Conservation (phyloP, 2,329 filamentous ascomycete species). For the Setomelanomma holmii region DNA sequence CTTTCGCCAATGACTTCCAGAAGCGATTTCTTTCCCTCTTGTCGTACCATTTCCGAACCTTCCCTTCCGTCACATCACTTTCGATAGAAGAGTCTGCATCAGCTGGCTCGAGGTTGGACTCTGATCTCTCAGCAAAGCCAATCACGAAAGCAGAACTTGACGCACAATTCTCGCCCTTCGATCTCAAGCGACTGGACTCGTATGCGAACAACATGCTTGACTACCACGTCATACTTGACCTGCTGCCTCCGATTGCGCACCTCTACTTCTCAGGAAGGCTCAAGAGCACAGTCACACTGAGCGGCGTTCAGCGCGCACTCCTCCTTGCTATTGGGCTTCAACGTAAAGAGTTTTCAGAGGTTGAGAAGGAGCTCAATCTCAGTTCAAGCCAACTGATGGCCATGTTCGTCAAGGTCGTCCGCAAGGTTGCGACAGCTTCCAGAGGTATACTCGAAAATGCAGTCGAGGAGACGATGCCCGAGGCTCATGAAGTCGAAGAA, state of each 20-base stretch:
- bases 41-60: slow-evolving; percentile 89
- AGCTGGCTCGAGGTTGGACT: slow-evolving; percentile 72
- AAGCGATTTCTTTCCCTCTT: slow-evolving; percentile 88
- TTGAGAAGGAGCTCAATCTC: slow-evolving; percentile 80
- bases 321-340: slow-evolving; percentile 89
- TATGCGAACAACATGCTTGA: slow-evolving; percentile 98
- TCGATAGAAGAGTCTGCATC: slow-evolving; percentile 88
- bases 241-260: slow-evolving; percentile 80
- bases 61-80: slow-evolving; percentile 78
- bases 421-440: slow-evolving; percentile 85
- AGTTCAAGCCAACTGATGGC: slow-evolving; percentile 82
- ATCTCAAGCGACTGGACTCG: slow-evolving; percentile 91
- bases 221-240: slow-evolving; percentile 95
- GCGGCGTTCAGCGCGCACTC: slow-evolving; percentile 83
- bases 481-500: slow-evolving; percentile 49
- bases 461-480: slow-evolving; percentile 57
- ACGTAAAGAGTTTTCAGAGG: slow-evolving; percentile 80
- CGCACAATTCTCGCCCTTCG: slow-evolving; percentile 81
- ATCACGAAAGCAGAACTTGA: slow-evolving; percentile 81
- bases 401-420: slow-evolving; percentile 96
- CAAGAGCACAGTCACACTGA: slow-evolving; percentile 71
- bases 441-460: slow-evolving; percentile 76
- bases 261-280: slow-evolving; percentile 87
- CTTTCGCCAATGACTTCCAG: slow-evolving; percentile 93
- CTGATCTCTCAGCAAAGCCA: slow-evolving; percentile 56